Evolutionary conservation across 2,329 filamentous ascomycete species (phyloP).

Genomic region (Colletotrichum sidae): DNA sequence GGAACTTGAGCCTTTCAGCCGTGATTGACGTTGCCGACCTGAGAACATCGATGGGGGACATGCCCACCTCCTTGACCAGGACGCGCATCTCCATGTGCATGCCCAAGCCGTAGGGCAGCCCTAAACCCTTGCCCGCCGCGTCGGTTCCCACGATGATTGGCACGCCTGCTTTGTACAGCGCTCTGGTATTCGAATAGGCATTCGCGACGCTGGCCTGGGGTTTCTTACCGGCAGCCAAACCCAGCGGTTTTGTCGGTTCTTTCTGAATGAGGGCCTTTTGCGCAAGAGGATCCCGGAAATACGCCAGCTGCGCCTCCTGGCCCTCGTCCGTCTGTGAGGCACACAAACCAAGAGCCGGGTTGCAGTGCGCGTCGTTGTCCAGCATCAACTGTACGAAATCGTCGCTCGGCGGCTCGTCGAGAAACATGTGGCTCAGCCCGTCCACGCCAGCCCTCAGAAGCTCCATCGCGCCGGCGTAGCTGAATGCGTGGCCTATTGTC

Average conservation of each 20-base stretch:
- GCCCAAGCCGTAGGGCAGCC: constrained; percentile 32
- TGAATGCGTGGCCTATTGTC: constrained; percentile 44
- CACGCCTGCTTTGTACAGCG: constrained; percentile 33
- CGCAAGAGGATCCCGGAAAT: constrained; percentile 35
- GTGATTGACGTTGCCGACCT: constrained; percentile 35
- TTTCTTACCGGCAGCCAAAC: neutral
- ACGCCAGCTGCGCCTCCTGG: constrained; percentile 37
- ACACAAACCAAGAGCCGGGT: constrained; percentile 41
- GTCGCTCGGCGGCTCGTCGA: constrained; percentile 42
- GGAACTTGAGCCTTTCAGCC: constrained; percentile 32
- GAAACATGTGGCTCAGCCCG: constrained; percentile 47
- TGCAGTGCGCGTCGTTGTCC: constrained; percentile 40
- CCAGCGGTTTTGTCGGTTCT: neutral
- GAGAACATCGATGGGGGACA: constrained; percentile 36
- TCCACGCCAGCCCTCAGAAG: constrained; percentile 44
- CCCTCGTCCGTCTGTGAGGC: constrained; percentile 42
- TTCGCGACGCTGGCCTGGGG: constrained; percentile 26
- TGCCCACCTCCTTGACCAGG: constrained; percentile 36
- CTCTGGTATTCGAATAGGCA: constrained; percentile 35
- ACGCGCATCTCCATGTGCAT: constrained; percentile 38
- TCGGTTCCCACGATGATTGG: constrained; percentile 39
- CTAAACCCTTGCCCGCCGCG: constrained; percentile 30
- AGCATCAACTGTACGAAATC: constrained; percentile 41
- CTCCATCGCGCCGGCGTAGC: constrained; percentile 43
- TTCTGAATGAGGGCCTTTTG: constrained; percentile 2